A percentile compares a stretch with the other conserved stretches of the same genome.
phyloP scores from a whole-genome alignment of 305 asterid genomes.

The Rubia peregrina region DNA sequence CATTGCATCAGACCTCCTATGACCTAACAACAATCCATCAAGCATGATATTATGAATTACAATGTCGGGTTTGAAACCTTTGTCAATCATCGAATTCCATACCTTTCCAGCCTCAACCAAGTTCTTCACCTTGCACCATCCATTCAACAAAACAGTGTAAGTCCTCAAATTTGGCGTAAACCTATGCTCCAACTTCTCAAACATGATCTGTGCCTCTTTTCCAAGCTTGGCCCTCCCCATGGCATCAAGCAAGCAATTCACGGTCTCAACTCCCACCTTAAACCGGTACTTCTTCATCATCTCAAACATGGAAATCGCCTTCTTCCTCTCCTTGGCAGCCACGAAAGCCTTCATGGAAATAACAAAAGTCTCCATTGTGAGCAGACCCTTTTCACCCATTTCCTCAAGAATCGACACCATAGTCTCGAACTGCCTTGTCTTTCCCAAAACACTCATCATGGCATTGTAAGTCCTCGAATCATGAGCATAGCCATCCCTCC shows the following conservation, averaged over 20 bases:
- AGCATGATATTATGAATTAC: slow-evolving; percentile 78
- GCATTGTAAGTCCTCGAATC: slow-evolving; percentile 62
- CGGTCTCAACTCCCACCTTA: slow-evolving; percentile 49
- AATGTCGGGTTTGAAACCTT: slow-evolving; percentile 66
- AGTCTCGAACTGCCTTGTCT: slow-evolving; percentile 82
- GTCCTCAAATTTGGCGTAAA: slow-evolving; percentile 60
- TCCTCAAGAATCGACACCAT: slow-evolving; percentile 73
- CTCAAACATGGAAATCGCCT: slow-evolving; percentile 67
- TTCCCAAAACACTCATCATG: slow-evolving; percentile 69
- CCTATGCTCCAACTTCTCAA: slow-evolving; percentile 57
- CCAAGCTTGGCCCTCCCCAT: slow-evolving; percentile 78
- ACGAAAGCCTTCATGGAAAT: slow-evolving; percentile 62
- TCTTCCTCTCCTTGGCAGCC: slow-evolving; percentile 80
- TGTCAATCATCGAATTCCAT: slow-evolving; percentile 80
- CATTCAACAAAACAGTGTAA: slow-evolving; percentile 60
- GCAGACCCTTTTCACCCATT: slow-evolving; percentile 77
- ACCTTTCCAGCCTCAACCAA: slow-evolving; percentile 74
- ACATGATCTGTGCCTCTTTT: slow-evolving; percentile 68
- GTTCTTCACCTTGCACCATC: slow-evolving; percentile 80
- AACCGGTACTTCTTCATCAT: slow-evolving; percentile 68
- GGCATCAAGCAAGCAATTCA: slow-evolving; percentile 74
- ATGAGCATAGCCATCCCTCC: slow-evolving; percentile 46
- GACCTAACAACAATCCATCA: slow-evolving; percentile 60
- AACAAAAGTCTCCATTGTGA: slow-evolving; percentile 51
- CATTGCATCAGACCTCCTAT: slow-evolving; percentile 49